Conservation (phyloP, 179 eudicot species). For the Amaranthus tricolor region DNA sequence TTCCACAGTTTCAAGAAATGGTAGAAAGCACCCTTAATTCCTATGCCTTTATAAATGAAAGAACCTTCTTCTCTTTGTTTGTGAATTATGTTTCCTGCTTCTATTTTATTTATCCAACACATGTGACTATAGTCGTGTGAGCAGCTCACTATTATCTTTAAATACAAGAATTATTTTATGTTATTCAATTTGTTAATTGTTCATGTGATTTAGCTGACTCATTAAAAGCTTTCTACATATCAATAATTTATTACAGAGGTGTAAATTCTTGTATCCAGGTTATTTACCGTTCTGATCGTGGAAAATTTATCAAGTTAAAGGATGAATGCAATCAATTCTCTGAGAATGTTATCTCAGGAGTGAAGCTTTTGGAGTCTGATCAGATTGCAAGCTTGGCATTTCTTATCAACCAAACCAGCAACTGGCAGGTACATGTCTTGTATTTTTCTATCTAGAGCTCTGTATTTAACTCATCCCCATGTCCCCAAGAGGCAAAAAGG, state of each 20-base stretch:
- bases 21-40: neutral
- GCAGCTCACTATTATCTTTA: neutral
- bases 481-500: neutral
- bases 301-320: constrained; percentile 66
- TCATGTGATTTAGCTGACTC: neutral
- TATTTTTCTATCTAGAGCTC: neutral
- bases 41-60: neutral
- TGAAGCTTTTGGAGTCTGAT: constrained; percentile 33
- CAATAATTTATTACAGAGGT: constrained; percentile 9
- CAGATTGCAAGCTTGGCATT: constrained; percentile 31
- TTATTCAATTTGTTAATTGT: neutral
- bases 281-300: constrained; percentile 71
- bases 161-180: neutral
- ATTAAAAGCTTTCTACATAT: neutral
- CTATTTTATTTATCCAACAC: neutral
- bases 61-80: neutral
- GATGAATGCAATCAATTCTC: constrained; percentile 64
- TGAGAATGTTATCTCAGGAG: constrained; percentile 36
- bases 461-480: neutral
- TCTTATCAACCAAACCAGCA: constrained; percentile 44
- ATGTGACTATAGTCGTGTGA: neutral
- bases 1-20: neutral
- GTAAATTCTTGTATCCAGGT: constrained; percentile 40
- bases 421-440: constrained; percentile 73
- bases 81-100: neutral